Base-by-base conservation (phyloP, 768 basidiomycete species). In the Chlorophyllum brunneum region DNA sequence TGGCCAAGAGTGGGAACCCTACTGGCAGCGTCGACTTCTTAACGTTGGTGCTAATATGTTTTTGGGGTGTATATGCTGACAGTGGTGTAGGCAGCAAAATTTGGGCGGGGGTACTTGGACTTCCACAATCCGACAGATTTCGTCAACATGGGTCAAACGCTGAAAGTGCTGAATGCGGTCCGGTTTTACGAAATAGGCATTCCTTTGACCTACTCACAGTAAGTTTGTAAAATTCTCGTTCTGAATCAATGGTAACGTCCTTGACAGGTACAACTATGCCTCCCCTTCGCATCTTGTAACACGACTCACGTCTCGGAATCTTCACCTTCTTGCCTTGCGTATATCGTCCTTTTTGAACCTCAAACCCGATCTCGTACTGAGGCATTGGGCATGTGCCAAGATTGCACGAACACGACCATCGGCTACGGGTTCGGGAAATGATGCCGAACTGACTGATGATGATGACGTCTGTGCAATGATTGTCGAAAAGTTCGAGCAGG, bases 351-450 rank as follows among this genome's bases (percentile, higher is more conserved):
- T 85, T 68, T 78, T 98, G 26, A 79, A 80, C 13, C 74, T 98
- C 39, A 87, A 89, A 46, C 88, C 93, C 0, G 88, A 94, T 57
- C 79, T 82, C 0, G 93, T 98, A 0, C 72, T 99, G 36, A 90
- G 86, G 57, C 95, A 98, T 63, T 99, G 97, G 97, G 97, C 97
- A 1, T 85, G 84, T 54, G 87, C 92, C 1, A 95, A 97, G 67
- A 97, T 99, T 52, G 66, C 82, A 42, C 81, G 80, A 13, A 84
- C 91, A 9, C 82, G 82, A 55, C 74, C 86, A 0, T 73, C 81
- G 0, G 67, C 79, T 0, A 74, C 78, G 22, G 80, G 76, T 15
- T 64, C 75, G 9, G 79, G 77, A 4, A 68, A 72, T 49, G 80
- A 83, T 51, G 70, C 71, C 2, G 83, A 84, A 10, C 70, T 83